phyloP scores from a whole-genome alignment of 257 asterid species.

The Plantago elongata region DNA sequence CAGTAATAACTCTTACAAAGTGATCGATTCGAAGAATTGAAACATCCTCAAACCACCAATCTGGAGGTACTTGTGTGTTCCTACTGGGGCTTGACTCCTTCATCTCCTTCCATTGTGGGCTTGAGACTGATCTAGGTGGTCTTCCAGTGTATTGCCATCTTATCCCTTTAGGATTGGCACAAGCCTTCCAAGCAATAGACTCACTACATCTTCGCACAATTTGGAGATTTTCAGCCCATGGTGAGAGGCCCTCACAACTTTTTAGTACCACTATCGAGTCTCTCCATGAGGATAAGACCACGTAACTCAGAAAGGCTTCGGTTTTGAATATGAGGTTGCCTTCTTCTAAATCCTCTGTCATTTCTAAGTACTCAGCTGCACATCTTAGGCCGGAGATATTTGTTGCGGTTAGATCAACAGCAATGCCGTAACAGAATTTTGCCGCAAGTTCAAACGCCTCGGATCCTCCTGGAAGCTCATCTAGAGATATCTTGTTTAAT shows the following conservation, averaged over 20 bases:
- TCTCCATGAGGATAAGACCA: constrained; percentile 92
- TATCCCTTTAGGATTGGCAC: constrained; percentile 94
- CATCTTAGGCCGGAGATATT: constrained; percentile 89
- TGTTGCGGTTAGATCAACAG: constrained; percentile 75
- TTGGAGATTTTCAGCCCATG: constrained; percentile 95
- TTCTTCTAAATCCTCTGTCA: constrained; percentile 97
- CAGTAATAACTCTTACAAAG: constrained; percentile 77
- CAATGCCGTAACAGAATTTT: constrained; percentile 87
- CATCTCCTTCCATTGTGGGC: constrained; percentile 80
- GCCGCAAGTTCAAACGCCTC: constrained; percentile 91
- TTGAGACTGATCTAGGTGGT: constrained; percentile 47
- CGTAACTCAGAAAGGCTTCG: constrained; percentile 94
- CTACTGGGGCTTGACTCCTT: constrained; percentile 73
- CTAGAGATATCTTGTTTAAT: constrained; percentile 39
- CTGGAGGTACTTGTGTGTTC: constrained; percentile 69
- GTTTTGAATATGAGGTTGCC: constrained; percentile 94
- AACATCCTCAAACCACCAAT: constrained; percentile 98
- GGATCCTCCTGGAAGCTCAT: constrained; percentile 89
- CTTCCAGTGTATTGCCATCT: constrained; percentile 89
- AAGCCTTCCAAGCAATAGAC: constrained; percentile 97
- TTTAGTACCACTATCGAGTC: constrained; percentile 80
- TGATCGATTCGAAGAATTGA: constrained; percentile 83
- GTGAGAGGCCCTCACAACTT: constrained; percentile 74
- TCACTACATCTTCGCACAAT: constrained; percentile 89
- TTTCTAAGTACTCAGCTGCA: constrained; percentile 87